Percentiles rank a stretch among this genome's conserved stretches.
Evolutionary conservation across 1,284 basidiomycete genomes (phyloP).

Genomic region (Phlebopus sp.): DNA sequence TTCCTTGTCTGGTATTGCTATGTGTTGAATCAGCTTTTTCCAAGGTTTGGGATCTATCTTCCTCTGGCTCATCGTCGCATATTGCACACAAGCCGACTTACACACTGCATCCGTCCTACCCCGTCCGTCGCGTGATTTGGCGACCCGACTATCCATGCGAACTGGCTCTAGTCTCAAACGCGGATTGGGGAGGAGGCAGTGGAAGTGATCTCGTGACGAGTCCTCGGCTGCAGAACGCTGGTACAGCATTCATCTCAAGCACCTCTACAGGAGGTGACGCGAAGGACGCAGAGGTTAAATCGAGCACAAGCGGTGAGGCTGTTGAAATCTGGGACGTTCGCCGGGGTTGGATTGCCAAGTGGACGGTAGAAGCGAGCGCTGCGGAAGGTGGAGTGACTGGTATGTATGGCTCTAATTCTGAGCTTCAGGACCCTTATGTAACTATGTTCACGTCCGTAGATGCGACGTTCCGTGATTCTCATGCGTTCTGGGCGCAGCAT

Average conservation of each 20-base stretch:
- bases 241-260: conserved; percentile 20
- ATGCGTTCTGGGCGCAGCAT: conserved; percentile 76
- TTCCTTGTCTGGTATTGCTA: not conserved
- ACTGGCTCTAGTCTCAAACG: conserved; percentile 68
- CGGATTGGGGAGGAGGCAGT: conserved; percentile 47
- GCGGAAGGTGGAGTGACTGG: conserved; percentile 71
- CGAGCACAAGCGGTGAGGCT: conserved; percentile 45
- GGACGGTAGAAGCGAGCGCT: conserved; percentile 62
- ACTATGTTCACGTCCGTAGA: conserved; percentile 44
- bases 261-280: conserved; percentile 4
- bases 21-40: conserved; percentile 1
- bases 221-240: conserved; percentile 27
- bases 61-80: conserved; percentile 45
- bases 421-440: not conserved
- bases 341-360: conserved; percentile 79
- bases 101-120: conserved; percentile 72
- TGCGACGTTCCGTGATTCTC: conserved; percentile 66
- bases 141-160: conserved; percentile 80
- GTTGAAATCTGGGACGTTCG: conserved; percentile 90
- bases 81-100: conserved; percentile 65
- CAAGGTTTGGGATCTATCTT: conserved; percentile 77
- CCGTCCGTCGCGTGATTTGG: conserved; percentile 75
- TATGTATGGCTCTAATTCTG: conserved; percentile 28
- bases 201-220: conserved; percentile 29
- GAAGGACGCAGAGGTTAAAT: conserved; percentile 21